Evolutionary conservation across 495 filamentous ascomycete genomes (phyloP), one percentile per base, ranked within the genome.

Genomic region (Annulohypoxylon maeteangense): DNA sequence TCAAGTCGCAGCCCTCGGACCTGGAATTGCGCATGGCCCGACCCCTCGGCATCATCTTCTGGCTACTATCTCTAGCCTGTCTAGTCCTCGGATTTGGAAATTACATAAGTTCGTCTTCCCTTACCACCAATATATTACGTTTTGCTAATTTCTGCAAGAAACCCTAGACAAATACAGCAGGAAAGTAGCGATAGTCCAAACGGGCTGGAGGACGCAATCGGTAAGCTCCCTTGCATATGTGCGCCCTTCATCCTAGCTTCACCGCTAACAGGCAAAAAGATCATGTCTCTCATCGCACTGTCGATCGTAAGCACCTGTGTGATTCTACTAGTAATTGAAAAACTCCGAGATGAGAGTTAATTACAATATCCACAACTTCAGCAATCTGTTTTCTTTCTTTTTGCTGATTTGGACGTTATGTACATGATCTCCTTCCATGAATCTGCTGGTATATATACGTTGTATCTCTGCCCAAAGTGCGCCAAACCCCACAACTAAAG

Each of bases 21-120:
- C 77, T 92, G 0, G 95, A 98, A 80, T 84, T 86, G 65, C 86
- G 85, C 44, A 88, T 98, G 81, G 89, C 95, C 0, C 78, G 92
- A 54, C 96, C 96, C 0, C 86, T 99, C 2, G 95, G 95, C 0
- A 82, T 93, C 51, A 81, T 97, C 44, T 98, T 99, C 82, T 98
- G 94, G 94, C 60, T 89, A 0, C 81, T 98, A 22, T 90, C 91
- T 54, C 72, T 98, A 1, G 84, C 87, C 5, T 97, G 92, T 74
- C 79, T 98, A 32, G 83, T 81, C 7, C 88, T 89, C 22, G 95
- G 95, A 0, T 82, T 96, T 44, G 90, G 88, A 0, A 98, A 97
- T 74, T 99, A 99, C 76, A 85, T 95, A 51, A 90, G 82, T 83
- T 50, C 7, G 80, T 20, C 36, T 31, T 18, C 27, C 14, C 14